phyloP scores from a whole-genome alignment of 2,329 filamentous ascomycete species.

The Diaporthe vexans region DNA sequence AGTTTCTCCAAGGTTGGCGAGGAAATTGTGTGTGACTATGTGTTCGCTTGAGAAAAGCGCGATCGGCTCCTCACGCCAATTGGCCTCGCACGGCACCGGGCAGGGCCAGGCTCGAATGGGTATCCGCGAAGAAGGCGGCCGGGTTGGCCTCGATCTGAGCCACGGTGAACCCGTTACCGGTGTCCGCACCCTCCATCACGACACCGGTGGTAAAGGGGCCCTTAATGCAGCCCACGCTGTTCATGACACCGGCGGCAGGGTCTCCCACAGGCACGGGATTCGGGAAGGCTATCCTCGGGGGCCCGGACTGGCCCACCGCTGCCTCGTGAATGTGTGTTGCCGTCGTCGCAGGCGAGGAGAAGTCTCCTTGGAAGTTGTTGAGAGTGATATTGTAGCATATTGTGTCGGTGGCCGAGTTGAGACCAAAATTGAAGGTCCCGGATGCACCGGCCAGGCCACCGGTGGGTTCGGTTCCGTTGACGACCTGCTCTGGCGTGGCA shows the following conservation, averaged over 20 bases:
- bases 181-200: constrained; percentile 57
- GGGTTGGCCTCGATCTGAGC: constrained; percentile 63
- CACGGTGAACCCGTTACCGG: constrained; percentile 60
- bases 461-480: constrained; percentile 52
- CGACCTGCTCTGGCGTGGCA: constrained; percentile 61
- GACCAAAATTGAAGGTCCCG: constrained; percentile 63
- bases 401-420: constrained; percentile 56
- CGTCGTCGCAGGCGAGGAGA: constrained; percentile 59
- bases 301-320: constrained; percentile 57
- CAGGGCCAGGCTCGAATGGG: constrained; percentile 57
- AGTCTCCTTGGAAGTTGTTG: constrained; percentile 58
- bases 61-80: constrained; percentile 42
- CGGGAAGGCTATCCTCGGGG: constrained; percentile 60
- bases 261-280: constrained; percentile 56
- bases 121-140: constrained; percentile 63
- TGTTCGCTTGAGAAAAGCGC: background rate
- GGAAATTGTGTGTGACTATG: background rate
- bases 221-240: constrained; percentile 46
- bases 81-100: constrained; percentile 64
- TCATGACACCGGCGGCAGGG: constrained; percentile 41
- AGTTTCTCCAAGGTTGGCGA: background rate
- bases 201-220: constrained; percentile 61
- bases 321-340: constrained; percentile 66
- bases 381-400: constrained; percentile 61
- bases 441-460: constrained; percentile 56